Evolutionary conservation across 2,329 filamentous ascomycete genomes (phyloP).

Genomic region (Cladophialophora yegresii): DNA sequence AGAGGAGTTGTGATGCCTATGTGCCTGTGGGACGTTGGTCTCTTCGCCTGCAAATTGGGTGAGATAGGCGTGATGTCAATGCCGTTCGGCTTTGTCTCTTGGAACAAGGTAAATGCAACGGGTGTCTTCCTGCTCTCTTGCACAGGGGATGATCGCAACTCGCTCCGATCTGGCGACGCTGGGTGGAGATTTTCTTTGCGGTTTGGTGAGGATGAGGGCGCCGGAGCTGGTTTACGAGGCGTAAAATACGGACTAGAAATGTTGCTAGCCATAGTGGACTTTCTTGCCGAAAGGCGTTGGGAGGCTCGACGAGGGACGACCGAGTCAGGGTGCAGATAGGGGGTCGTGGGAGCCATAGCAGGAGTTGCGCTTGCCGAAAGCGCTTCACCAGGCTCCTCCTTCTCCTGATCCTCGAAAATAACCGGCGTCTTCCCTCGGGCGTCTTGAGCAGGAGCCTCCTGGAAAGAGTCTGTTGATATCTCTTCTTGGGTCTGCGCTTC

Average conservation of each 20-base stretch:
- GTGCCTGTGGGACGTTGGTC: not conserved
- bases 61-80: not conserved
- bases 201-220: conserved; percentile 9
- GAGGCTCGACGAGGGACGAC: conserved; percentile 23
- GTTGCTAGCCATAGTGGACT: conserved; percentile 23
- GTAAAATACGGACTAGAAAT: conserved; percentile 35
- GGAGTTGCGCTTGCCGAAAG: conserved; percentile 7
- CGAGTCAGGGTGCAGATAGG: conserved; percentile 1
- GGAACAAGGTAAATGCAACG: not conserved
- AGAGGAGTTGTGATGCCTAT: conserved; percentile 45
- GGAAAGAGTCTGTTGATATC: not conserved
- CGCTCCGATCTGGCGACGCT: not conserved
- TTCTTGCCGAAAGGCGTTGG: conserved; percentile 26
- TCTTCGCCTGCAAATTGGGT: not conserved
- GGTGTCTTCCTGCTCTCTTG: not conserved
- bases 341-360: not conserved
- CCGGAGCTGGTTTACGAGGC: conserved; percentile 16
- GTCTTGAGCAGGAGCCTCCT: not conserved
- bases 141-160: conserved; percentile 7
- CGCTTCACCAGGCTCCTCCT: not conserved
- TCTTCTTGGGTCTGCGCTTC: not conserved
- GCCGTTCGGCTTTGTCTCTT: not conserved
- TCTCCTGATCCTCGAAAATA: not conserved
- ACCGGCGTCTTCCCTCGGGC: not conserved
- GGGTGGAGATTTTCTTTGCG: conserved; percentile 20